Evolutionary conservation across 106 monocot species (phyloP).

Genomic region (Apostasia shenzhenica): DNA sequence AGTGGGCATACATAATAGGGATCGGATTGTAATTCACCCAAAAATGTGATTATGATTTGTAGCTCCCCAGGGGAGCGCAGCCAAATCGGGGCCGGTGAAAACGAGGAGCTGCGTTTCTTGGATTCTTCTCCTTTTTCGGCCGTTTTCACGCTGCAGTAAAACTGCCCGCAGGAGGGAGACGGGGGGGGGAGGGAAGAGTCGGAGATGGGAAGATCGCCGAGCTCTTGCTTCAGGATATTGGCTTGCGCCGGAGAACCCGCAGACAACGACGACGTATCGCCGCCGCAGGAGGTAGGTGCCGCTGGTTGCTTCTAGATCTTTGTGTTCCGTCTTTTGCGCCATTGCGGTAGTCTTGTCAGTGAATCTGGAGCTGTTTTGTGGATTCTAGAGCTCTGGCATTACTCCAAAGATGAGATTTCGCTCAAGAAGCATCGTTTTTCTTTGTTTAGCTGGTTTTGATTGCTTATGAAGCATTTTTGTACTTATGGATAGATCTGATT

Average conservation of each 20-base stretch:
- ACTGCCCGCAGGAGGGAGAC: neutral
- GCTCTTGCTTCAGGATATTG: constrained; percentile 41
- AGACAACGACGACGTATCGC: constrained; percentile 10
- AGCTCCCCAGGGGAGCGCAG: neutral
- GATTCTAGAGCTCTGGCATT: neutral
- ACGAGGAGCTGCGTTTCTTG: neutral
- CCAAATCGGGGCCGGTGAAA: neutral
- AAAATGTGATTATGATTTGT: neutral
- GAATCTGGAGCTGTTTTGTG: neutral
- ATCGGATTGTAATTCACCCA: too few relatives aligned
- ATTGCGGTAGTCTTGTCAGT: neutral
- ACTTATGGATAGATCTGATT: too few relatives aligned
- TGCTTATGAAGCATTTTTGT: too few relatives aligned
- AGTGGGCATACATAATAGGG: too few relatives aligned
- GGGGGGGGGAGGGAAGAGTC: neutral
- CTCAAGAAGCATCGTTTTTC: too few relatives aligned
- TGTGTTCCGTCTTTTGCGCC: neutral
- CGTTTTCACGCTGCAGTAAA: too few relatives aligned
- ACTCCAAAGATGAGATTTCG: too few relatives aligned
- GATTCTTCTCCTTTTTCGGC: neutral
- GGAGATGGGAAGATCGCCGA: constrained; percentile 33
- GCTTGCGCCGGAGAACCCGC: constrained; percentile 19
- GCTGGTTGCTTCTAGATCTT: neutral
- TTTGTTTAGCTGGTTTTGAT: too few relatives aligned
- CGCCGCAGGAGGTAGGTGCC: constrained; percentile 10